Conservation (phyloP, 495 filamentous ascomycete species). For the Zalerion maritima region DNA sequence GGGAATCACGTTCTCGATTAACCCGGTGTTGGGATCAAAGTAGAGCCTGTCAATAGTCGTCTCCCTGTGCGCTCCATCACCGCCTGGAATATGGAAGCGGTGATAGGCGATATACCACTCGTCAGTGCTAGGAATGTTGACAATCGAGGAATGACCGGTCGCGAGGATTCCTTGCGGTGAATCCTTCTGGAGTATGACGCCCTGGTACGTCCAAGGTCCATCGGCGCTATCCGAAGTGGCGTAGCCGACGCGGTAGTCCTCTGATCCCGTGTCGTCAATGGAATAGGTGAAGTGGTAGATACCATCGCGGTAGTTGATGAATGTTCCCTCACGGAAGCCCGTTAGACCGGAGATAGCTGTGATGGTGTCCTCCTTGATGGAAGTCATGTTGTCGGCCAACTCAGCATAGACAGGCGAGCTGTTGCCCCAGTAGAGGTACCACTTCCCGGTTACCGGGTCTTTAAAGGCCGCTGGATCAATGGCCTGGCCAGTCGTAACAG, state of each 20-base stretch:
- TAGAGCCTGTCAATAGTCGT: slow-evolving; percentile 8
- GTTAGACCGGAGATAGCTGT: slow-evolving; percentile 3
- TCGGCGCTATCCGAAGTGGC: slow-evolving; percentile 4
- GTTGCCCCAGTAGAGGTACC: slow-evolving; percentile 10
- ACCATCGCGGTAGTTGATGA: slow-evolving; percentile 8
- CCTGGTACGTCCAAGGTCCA: slow-evolving; percentile 8
- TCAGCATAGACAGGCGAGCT: slow-evolving; percentile 7
- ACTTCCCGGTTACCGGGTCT: slow-evolving; percentile 6
- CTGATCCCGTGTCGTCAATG: slow-evolving; percentile 8
- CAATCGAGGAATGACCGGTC: slow-evolving; percentile 9
- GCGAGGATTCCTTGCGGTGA: slow-evolving; percentile 5
- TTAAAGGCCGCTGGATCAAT: slow-evolving; percentile 6
- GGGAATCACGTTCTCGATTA: slow-evolving; percentile 6
- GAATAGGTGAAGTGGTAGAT: slow-evolving; percentile 9
- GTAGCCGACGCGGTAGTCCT: slow-evolving; percentile 10
- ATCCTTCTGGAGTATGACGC: slow-evolving; percentile 9
- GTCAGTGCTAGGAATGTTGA: slow-evolving; percentile 9
- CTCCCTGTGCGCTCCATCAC: slow-evolving; percentile 6
- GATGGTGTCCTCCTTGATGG: slow-evolving; percentile 4
- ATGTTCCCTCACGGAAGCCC: slow-evolving; percentile 6
- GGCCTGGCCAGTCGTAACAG: slow-evolving; percentile 6
- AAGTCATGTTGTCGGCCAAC: slow-evolving; percentile 9
- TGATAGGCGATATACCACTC: slow-evolving; percentile 11
- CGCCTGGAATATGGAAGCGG: slow-evolving; percentile 8
- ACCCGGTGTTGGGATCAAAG: slow-evolving; percentile 4